A percentile compares a stretch with the other conserved stretches of the same genome.
Conservation (phyloP, 495 filamentous ascomycete species). For the Lasiosphaeria hispida region DNA sequence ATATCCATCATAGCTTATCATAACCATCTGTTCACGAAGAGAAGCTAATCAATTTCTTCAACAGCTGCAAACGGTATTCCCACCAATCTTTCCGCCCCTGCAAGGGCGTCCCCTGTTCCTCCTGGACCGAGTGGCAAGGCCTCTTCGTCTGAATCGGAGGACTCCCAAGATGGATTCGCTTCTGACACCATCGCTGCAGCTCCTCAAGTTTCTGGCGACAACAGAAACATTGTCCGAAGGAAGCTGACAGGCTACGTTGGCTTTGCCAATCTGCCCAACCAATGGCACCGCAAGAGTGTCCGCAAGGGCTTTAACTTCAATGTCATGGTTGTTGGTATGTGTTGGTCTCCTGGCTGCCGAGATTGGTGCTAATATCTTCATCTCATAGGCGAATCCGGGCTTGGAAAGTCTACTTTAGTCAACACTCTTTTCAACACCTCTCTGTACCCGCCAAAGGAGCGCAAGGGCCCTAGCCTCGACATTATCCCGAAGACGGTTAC, state of each 20-base stretch:
- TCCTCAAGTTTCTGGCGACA: slow-evolving; percentile 74
- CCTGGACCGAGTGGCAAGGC: slow-evolving; percentile 53
- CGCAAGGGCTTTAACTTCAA: slow-evolving; percentile 99
- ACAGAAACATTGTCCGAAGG: slow-evolving; percentile 95
- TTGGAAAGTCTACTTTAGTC: slow-evolving; percentile 98
- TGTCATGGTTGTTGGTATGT: slow-evolving; percentile 98
- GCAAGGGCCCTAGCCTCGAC: slow-evolving; percentile 91
- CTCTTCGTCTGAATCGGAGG: slow-evolving; percentile 42
- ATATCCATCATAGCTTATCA: slow-evolving; percentile 1
- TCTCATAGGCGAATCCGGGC: slow-evolving; percentile 85
- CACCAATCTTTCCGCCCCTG: slow-evolving; percentile 25
- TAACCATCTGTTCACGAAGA: neutral
- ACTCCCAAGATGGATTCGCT: slow-evolving; percentile 59
- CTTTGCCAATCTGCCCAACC: slow-evolving; percentile 97
- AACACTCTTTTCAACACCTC: slow-evolving; percentile 99
- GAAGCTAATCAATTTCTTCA: slow-evolving; percentile 28
- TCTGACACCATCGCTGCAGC: slow-evolving; percentile 77
- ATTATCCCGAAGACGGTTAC: slow-evolving; percentile 98
- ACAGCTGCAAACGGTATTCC: slow-evolving; percentile 51
- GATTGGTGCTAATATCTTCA: neutral
- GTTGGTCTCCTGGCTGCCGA: neutral
- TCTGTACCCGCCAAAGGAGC: slow-evolving; percentile 97
- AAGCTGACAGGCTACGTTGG: slow-evolving; percentile 98
- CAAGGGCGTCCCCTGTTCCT: slow-evolving; percentile 32
- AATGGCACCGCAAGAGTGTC: slow-evolving; percentile 99